Percentiles rank a stretch among this genome's conserved stretches.
Conservation (phyloP, 495 filamentous ascomycete species). For the Hypomontagnella submonticulosa region DNA sequence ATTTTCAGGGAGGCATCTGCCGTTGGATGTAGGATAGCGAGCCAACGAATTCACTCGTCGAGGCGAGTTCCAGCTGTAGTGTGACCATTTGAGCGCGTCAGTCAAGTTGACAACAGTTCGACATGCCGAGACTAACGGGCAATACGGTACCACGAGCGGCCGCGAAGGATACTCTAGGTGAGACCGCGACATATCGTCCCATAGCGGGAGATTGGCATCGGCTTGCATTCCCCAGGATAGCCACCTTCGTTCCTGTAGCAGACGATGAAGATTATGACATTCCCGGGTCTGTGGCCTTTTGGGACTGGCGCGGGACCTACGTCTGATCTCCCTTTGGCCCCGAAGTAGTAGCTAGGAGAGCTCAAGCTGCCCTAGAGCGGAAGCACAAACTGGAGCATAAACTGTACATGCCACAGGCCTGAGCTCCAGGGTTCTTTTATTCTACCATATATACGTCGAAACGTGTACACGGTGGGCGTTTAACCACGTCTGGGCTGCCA, state of each 20-base stretch:
- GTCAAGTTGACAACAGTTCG: slow-evolving; percentile 32
- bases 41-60: slow-evolving; percentile 38
- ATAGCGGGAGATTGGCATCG: slow-evolving; percentile 39
- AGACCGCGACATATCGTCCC: slow-evolving; percentile 42
- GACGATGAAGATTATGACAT: slow-evolving; percentile 40
- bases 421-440: background rate
- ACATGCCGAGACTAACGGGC: slow-evolving; percentile 39
- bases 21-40: background rate
- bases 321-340: slow-evolving; percentile 24
- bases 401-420: slow-evolving; percentile 16
- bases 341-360: slow-evolving; percentile 4
- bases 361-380: background rate
- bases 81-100: slow-evolving; percentile 34
- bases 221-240: slow-evolving; percentile 37
- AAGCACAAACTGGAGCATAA: background rate
- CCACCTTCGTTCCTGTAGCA: slow-evolving; percentile 26
- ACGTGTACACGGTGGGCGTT: background rate
- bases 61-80: slow-evolving; percentile 44
- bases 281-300: slow-evolving; percentile 25
- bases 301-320: slow-evolving; percentile 26
- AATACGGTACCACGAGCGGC: slow-evolving; percentile 28
- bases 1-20: slow-evolving; percentile 1
- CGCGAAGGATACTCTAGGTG: slow-evolving; percentile 30
- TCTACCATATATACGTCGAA: background rate
- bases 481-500: background rate